Evolutionary conservation across 2,329 filamentous ascomycete genomes (phyloP), one percentile per base, ranked within the genome.

Genomic region (Microdochium trichocladiopsis): DNA sequence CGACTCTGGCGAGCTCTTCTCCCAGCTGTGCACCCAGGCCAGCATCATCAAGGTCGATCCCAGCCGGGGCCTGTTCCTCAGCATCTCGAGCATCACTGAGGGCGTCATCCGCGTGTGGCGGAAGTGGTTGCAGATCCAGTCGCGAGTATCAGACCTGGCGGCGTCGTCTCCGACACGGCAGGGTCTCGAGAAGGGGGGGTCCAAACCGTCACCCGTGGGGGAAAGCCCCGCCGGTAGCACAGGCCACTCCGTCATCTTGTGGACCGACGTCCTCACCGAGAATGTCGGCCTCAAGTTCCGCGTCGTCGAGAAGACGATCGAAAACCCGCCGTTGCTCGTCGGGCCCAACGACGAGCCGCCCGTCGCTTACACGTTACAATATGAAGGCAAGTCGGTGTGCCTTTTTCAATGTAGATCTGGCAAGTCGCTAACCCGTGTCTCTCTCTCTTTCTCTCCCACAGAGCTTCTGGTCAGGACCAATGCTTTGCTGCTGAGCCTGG

Each of bases 21-120:
- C 85, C 1, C 88, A 94, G 67, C 75, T 94, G 11, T 87, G 86
- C 63, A 79, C 82, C 4, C 74, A 82, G 23, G 80, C 80, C 8
- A 88, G 84, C 61, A 68, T 95, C 36, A 84, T 90, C 55, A 85
- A 85, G 63, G 72, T 83, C 25, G 81, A 83, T 1, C 78, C 82
- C 1, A 75, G 74, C 25, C 76, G 73, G 22, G 84, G 82, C 3
- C 64, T 88, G 1, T 85, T 90, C 57, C 70, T 81, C 51, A 84
- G 78, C 61, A 82, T 83, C 55, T 77, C 86, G 50, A 83, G 82
- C 43, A 72, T 93, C 37, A 79, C 82, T 51, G 84, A 91, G 52
- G 76, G 84, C 1, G 78, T 90, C 4, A 72, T 90, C 37, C 77
- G 88, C 25, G 74, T 94, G 1, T 92, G 83, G 77, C 78, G 87